Evolutionary conservation across 1,284 basidiomycete species (phyloP).

Genomic region (Sanghuangporus weigelae): DNA sequence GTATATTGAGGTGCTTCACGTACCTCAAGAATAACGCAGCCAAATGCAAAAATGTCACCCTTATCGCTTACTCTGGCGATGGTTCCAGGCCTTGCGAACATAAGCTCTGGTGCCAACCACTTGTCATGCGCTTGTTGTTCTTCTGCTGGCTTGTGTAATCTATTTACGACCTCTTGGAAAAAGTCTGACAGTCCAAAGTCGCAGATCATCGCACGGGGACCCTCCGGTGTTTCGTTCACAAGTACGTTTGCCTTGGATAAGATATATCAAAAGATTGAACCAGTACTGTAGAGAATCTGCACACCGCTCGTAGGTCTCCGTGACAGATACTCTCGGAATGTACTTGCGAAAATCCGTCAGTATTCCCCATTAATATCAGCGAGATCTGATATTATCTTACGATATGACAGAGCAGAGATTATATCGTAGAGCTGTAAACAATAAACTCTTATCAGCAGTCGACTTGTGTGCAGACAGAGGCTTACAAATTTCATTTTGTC

Average conservation of each 20-base stretch:
- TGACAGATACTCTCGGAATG: background rate
- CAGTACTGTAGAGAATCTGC: background rate
- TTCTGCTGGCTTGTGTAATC: background rate
- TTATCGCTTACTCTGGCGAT: background rate
- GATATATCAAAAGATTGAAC: background rate
- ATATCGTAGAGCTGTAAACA: background rate
- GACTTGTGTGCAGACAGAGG: background rate
- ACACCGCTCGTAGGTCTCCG: background rate
- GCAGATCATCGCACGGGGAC: background rate
- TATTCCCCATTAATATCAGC: background rate
- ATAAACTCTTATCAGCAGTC: background rate
- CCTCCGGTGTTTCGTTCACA: background rate
- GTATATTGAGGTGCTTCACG: background rate
- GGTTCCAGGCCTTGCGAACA: background rate
- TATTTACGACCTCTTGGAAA: background rate
- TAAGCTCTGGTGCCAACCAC: conserved; percentile 3
- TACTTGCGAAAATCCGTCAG: background rate
- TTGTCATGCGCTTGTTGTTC: background rate
- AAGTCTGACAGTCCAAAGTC: conserved; percentile 6
- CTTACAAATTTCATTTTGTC: background rate
- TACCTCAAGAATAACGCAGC: background rate
- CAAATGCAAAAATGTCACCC: background rate
- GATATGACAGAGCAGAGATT: background rate
- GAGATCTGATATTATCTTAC: background rate
- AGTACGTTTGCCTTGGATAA: background rate